These are phyloP conservation scores for Furcasterigmium sp. DNA, from an alignment of 2,329 filamentous ascomycete genomes.

Conservation along the genomic window DNA sequence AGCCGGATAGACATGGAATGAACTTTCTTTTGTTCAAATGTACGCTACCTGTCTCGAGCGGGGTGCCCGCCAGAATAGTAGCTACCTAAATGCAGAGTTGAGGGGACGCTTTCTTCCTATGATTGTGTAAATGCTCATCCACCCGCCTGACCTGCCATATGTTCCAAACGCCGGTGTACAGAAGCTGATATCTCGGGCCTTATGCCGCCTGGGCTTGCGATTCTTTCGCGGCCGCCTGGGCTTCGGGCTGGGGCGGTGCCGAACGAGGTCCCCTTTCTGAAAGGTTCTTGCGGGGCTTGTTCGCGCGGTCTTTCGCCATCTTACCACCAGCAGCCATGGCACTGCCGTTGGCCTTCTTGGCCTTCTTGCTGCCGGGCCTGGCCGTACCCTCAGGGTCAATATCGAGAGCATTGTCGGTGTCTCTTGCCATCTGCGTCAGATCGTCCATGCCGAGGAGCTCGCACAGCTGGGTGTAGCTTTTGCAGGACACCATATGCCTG, in stretches of 20 bases:
- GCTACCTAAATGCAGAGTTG: background rate
- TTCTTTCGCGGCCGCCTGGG: background rate
- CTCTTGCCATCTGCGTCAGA: slow-evolving; percentile 57
- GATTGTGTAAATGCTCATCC: background rate
- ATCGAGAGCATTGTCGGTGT: slow-evolving; percentile 59
- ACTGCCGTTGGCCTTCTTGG: slow-evolving; percentile 20
- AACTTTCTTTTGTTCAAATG: slow-evolving; percentile 13
- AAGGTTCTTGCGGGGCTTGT: slow-evolving; percentile 13
- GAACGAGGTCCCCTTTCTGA: slow-evolving; percentile 16
- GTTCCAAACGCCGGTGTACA: slow-evolving; percentile 10
- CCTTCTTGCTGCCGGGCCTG: slow-evolving; percentile 23
- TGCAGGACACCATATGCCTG: slow-evolving; percentile 55
- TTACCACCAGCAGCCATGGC: slow-evolving; percentile 45
- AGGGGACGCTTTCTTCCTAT: background rate
- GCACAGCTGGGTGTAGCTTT: slow-evolving; percentile 68
- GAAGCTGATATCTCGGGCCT: background rate
- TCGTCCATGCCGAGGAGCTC: slow-evolving; percentile 59
- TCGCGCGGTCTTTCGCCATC: slow-evolving; percentile 25
- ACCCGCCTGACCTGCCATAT: background rate
- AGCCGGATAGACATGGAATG: slow-evolving; percentile 10
- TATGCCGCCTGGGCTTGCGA: background rate
- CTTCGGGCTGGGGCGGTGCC: background rate
- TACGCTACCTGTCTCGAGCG: background rate
- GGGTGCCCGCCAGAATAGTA: too few species aligned
- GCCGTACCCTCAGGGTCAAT: slow-evolving; percentile 42